Evolutionary conservation across 352 stramenopile genomes (phyloP), one percentile per base, ranked within the genome.

Genomic region (Pythium aristosporum): DNA sequence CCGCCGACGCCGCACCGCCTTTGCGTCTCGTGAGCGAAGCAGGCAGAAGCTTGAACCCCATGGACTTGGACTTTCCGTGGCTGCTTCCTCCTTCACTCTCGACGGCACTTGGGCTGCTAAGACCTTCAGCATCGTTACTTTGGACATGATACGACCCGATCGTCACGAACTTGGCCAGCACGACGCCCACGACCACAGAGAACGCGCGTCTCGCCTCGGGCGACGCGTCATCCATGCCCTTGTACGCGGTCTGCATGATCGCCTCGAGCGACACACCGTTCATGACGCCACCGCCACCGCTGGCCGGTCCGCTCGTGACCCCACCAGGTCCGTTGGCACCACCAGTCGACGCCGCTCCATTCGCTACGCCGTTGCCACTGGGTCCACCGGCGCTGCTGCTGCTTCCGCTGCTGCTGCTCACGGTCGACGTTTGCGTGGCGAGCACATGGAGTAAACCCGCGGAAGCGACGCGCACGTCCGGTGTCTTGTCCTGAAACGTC

Each of bases 161-260:
- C 0, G 77, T 83, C 9, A 80, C 77, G 42, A 86, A 91, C 42
- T 94, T 91, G 8, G 85, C 85, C 41, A 94, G 73, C 49, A 91
- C 79, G n/a, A 86, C 76, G 5, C 87, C 87, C 1, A 93, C 80
- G 18, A 91, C 79, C 6, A 87, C 79, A 5, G 85, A 73, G 50
- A 76, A 90, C 13, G 78, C 79, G 32, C 79, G 76, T 44, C 84
- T 78, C 5, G 72, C 78, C 59, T 92, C 86, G 0, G 84, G 82
- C 11, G 83, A 60, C 8, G 53, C 57, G 64, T 96, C 87, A 25
- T 94, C 87, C 75, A 96, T 88, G 0, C 82, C 84, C 32, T 96
- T 96, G 9, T 66, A 69, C 13, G 83, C 79, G 0, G 89, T 78
- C 36, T 86, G 74, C 58, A 93, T 76, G 47, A 96, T 83, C 9